Conservation (phyloP, 108 stramenopile genomes). For the Seminavis robusta region DNA sequence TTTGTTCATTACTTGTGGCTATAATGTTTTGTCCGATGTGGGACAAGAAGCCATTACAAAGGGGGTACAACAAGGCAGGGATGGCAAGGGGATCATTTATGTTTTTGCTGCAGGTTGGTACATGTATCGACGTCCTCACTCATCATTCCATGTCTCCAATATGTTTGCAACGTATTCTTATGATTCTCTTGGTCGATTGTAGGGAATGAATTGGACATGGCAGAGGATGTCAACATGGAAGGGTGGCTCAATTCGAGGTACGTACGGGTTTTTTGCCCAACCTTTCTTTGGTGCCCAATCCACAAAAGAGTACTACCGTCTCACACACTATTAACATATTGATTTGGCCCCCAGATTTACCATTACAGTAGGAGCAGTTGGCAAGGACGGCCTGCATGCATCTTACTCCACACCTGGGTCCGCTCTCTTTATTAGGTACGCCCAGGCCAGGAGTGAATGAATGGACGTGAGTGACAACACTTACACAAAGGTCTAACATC, state of each 20-base stretch:
- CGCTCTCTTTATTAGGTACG: constrained; percentile 29
- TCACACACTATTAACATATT: no score
- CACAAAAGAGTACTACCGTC: no score
- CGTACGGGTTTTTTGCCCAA: constrained; percentile 7
- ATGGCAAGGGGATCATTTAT: constrained; percentile 46
- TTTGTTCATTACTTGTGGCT: constrained; percentile 25
- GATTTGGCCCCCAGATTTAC: no score
- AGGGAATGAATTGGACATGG: constrained; percentile 26
- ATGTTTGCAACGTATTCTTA: no score
- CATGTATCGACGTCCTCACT: no score
- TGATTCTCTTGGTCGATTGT: no score
- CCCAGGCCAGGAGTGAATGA: constrained; percentile 42
- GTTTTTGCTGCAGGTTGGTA: constrained; percentile 45
- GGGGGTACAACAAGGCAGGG: constrained; percentile 25
- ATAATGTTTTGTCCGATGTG: not conserved
- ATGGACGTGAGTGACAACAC: no score
- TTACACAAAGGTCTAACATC: no score
- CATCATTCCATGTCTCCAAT: no score
- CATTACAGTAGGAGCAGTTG: constrained; percentile 45
- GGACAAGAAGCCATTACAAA: constrained; percentile 5
- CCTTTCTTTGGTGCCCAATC: not conserved
- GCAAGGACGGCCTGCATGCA: constrained; percentile 25
- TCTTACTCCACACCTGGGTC: constrained; percentile 40
- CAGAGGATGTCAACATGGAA: constrained; percentile 37
- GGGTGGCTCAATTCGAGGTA: constrained; percentile 29